Percentiles rank a stretch among this genome's conserved stretches.
Evolutionary conservation across 73 alveolate genomes (phyloP).

Genomic region (Paraurostyla sp.): DNA sequence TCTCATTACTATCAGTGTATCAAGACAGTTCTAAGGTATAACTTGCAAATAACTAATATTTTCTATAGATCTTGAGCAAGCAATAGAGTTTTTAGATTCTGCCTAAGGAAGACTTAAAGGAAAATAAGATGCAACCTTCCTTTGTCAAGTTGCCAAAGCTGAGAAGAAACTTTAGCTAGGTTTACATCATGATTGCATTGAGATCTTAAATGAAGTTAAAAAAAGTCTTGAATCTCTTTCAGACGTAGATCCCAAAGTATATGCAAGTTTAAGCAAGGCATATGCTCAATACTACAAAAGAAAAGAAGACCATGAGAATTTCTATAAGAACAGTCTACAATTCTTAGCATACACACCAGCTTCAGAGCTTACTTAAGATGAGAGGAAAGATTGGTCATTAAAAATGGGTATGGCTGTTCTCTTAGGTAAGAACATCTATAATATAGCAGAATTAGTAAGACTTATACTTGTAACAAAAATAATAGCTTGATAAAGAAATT

Average conservation of each 20-base stretch:
- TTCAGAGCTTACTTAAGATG: constrained; percentile 58
- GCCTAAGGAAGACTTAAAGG: constrained; percentile 45
- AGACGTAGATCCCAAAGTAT: constrained; percentile 71
- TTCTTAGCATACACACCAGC: constrained; percentile 77
- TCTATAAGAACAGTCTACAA: constrained; percentile 72
- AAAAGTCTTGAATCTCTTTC: constrained; percentile 52
- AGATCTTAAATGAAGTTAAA: constrained; percentile 63
- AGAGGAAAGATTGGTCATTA: constrained; percentile 67
- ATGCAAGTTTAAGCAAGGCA: constrained; percentile 62
- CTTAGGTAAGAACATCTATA: constrained; percentile 73
- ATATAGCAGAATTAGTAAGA: constrained; percentile 69
- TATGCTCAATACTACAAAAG: constrained; percentile 67
- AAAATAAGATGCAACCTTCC: constrained; percentile 61
- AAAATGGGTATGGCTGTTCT: constrained; percentile 77
- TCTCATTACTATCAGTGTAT: constrained; percentile 12
- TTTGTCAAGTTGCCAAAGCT: constrained; percentile 62
- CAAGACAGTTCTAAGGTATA: constrained; percentile 35
- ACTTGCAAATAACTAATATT: not conserved
- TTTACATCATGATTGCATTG: constrained; percentile 68
- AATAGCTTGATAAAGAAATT: constrained; percentile 71
- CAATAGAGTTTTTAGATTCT: constrained; percentile 61
- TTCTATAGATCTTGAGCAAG: constrained; percentile 49
- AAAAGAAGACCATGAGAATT: constrained; percentile 71
- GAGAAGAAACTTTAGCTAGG: constrained; percentile 73
- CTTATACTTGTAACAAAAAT: not conserved